Conservation (phyloP, 805 yeast species). For the Ogataea methylovora region DNA sequence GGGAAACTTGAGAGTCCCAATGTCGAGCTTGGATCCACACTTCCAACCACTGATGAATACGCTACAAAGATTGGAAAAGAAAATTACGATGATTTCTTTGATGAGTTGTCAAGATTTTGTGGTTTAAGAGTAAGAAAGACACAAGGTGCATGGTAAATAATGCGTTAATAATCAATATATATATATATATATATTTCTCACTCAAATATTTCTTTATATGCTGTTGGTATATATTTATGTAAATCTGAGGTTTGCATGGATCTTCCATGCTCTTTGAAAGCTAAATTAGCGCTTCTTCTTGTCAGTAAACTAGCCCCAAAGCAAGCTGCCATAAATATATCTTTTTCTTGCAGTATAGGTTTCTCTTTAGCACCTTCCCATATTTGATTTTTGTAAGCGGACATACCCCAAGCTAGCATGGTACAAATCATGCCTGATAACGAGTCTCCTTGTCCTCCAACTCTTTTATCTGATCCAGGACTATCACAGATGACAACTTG, state of each 20-base stretch:
- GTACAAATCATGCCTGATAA: slow-evolving; percentile 82
- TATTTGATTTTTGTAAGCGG: slow-evolving; percentile 46
- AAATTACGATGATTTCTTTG: slow-evolving; percentile 46
- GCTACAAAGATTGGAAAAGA: no score
- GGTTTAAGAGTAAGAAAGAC: slow-evolving; percentile 52
- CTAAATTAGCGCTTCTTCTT: slow-evolving; percentile 54
- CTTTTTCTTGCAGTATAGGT: slow-evolving; percentile 22
- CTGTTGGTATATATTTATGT: slow-evolving; percentile 57
- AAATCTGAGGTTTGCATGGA: slow-evolving; percentile 83
- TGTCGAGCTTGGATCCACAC: slow-evolving; percentile 18
- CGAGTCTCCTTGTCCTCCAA: slow-evolving; percentile 97
- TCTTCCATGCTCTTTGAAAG: slow-evolving; percentile 60
- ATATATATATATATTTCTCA: background rate
- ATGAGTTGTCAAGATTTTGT: slow-evolving; percentile 59
- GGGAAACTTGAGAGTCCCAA: slow-evolving; percentile 39
- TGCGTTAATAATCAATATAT: slow-evolving; percentile 1
- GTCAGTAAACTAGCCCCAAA: slow-evolving; percentile 68
- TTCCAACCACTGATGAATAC: slow-evolving; percentile 23
- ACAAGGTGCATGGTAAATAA: slow-evolving; percentile 38
- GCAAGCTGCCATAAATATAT: slow-evolving; percentile 43
- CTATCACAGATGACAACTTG: slow-evolving; percentile 34
- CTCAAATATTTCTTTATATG: slow-evolving; percentile 32
- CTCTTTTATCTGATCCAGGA: slow-evolving; percentile 69
- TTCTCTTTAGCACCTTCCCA: slow-evolving; percentile 44
- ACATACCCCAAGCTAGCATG: slow-evolving; percentile 69